Evolutionary conservation across 768 basidiomycete species (phyloP).

Genomic region (Kondoa subrosea): DNA sequence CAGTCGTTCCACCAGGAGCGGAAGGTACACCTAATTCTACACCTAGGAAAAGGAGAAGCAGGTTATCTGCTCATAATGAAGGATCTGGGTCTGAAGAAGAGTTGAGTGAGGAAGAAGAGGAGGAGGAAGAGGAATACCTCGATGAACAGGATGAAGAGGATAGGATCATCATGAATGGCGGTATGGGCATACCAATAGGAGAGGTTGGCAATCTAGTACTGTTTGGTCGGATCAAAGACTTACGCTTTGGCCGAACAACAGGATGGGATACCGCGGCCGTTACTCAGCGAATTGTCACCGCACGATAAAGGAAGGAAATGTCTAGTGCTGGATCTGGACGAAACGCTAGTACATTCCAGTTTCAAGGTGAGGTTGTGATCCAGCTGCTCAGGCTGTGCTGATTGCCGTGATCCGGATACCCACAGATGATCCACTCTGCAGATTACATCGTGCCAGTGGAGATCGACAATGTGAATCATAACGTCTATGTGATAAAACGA

Average conservation of each 20-base stretch:
- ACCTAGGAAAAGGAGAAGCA: slow-evolving; percentile 10
- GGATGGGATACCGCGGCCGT: slow-evolving; percentile 72
- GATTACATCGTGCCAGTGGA: slow-evolving; percentile 99
- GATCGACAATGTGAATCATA: slow-evolving; percentile 95
- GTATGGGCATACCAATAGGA: slow-evolving; percentile 85
- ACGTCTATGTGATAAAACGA: slow-evolving; percentile 96
- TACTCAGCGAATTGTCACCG: slow-evolving; percentile 67
- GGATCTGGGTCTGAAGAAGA: neutral
- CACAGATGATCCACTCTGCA: slow-evolving; percentile 74
- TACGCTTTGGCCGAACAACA: slow-evolving; percentile 30
- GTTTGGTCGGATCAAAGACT: slow-evolving; percentile 11
- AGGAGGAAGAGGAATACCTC: slow-evolving; percentile 10
- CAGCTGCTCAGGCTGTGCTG: neutral
- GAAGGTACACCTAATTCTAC: slow-evolving; percentile 18
- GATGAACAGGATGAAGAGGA: slow-evolving; percentile 22
- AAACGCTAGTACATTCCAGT: slow-evolving; percentile 89
- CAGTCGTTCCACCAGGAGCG: slow-evolving; percentile 18
- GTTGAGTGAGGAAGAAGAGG: slow-evolving; percentile 12
- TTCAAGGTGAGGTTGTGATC: slow-evolving; percentile 59
- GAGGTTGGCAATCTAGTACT: slow-evolving; percentile 44
- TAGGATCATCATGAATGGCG: slow-evolving; percentile 1
- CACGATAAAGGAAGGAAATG: slow-evolving; percentile 82
- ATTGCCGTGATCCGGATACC: neutral
- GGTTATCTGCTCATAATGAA: slow-evolving; percentile 11
- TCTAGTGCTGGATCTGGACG: slow-evolving; percentile 87